Evolutionary conservation across 2,329 filamentous ascomycete species (phyloP), one percentile per base, ranked within the genome.

Genomic region (Amylocarpus encephaloides): DNA sequence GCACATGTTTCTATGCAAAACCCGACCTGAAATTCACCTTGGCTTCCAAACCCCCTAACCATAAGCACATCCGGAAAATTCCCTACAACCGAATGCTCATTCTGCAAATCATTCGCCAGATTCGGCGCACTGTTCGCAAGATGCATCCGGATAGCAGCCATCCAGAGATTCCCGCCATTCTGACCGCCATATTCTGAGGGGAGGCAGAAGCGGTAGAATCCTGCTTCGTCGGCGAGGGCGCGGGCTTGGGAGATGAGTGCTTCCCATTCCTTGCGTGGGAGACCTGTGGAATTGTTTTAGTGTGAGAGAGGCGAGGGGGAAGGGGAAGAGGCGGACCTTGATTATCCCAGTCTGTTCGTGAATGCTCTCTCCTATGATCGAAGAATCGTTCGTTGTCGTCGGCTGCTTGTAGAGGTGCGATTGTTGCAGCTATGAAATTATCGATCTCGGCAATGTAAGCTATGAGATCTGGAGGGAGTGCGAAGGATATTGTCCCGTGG

Each of bases 381-480:
- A 84, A 83, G 73, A 84, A 84, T 51, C 79, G 75, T 48, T 79
- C 70, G 61, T 83, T 83, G 63, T 82, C 77, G 59, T 78, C 66
- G 58, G 82, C 75, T 2, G 77, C 65, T 62, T 83, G 77, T 1
- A 82, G 67, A 1, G 78, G 78, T 0, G 67, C 65, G 56, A 81
- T 82, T 43, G 73, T 71, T 12, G 64, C 60, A 2, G 73, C 67
- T 56, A 83, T 81, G 66, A 82, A 82, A n/a, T 61, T 60, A 64
- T 82, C 78, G 11, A 83, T 67, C n/a, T 68, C 64, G 26, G 62
- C 51, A 29, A 82, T 64, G 59, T 77, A 76, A 6, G 67, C 51
- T 39, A 71, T 61, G 1, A 82, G 68, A 30, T 74, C 73, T 4
- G 66, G 57, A 1, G 79, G 78, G 13, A 81, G 68, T 12, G 78